phyloP scores from a whole-genome alignment of 768 basidiomycete genomes.

The Boletus patriciae region DNA sequence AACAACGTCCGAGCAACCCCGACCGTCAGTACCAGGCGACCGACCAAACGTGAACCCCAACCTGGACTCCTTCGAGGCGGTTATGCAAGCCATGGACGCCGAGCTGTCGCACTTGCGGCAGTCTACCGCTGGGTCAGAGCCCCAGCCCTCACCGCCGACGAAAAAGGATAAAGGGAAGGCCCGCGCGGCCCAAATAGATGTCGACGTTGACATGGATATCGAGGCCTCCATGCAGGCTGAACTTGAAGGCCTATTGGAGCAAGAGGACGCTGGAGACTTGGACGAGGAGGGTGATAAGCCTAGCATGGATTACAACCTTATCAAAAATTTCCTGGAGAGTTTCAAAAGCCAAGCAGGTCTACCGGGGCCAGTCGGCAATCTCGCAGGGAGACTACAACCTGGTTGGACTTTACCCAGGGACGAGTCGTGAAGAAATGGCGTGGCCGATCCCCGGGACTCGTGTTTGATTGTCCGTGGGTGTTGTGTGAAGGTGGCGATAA shows the following conservation, averaged over 20 bases:
- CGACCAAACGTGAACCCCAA: slow-evolving; percentile 58
- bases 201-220: slow-evolving; percentile 61
- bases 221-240: slow-evolving; percentile 92
- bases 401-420: slow-evolving; percentile 78
- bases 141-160: slow-evolving; percentile 27
- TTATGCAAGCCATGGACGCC: slow-evolving; percentile 94
- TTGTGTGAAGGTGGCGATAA: too few relatives aligned
- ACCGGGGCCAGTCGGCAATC: slow-evolving; percentile 87
- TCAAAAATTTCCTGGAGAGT: slow-evolving; percentile 96
- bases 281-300: slow-evolving; percentile 51
- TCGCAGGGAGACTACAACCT: slow-evolving; percentile 80
- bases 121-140: slow-evolving; percentile 17
- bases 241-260: slow-evolving; percentile 61
- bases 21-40: slow-evolving; percentile 34
- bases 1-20: slow-evolving; percentile 10
- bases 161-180: slow-evolving; percentile 49
- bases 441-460: background rate
- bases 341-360: slow-evolving; percentile 90
- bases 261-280: slow-evolving; percentile 44
- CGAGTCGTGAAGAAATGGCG: slow-evolving; percentile 35
- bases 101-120: slow-evolving; percentile 60
- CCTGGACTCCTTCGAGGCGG: slow-evolving; percentile 89
- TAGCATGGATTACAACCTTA: slow-evolving; percentile 82
- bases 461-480: background rate
- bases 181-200: slow-evolving; percentile 33